These are phyloP conservation scores for Aspergillus taichungensis DNA, from an alignment of 495 filamentous ascomycete genomes.

Conservation along the genomic window DNA sequence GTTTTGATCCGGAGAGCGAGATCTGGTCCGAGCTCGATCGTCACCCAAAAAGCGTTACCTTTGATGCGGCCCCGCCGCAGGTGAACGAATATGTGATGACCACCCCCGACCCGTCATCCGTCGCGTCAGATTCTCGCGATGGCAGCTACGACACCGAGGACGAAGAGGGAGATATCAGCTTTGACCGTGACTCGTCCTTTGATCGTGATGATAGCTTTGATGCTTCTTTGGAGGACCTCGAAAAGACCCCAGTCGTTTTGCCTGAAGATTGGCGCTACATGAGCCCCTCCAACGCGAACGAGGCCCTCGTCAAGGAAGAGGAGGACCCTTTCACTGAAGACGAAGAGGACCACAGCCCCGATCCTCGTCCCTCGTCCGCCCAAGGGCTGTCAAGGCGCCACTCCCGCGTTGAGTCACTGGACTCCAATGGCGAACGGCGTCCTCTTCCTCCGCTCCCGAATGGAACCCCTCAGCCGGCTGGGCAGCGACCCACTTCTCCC, in stretches of 20 bases:
- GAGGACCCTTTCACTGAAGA: slow-evolving; percentile 62
- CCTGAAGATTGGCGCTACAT: slow-evolving; percentile 92
- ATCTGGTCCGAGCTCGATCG: slow-evolving; percentile 69
- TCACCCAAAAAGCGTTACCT: slow-evolving; percentile 92
- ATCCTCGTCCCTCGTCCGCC: slow-evolving; percentile 30
- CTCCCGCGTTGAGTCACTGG: slow-evolving; percentile 53
- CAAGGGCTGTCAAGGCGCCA: slow-evolving; percentile 22
- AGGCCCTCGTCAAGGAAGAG: slow-evolving; percentile 40
- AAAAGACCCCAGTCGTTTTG: slow-evolving; percentile 92
- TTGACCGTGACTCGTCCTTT: slow-evolving; percentile 55
- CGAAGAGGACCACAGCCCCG: slow-evolving; percentile 53
- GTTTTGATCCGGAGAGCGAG: slow-evolving; percentile 61
- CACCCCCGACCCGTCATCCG: slow-evolving; percentile 85
- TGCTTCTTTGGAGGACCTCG: slow-evolving; percentile 84
- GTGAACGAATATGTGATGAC: slow-evolving; percentile 97
- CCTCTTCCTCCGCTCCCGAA: slow-evolving; percentile 69
- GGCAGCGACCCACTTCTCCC: slow-evolving; percentile 34
- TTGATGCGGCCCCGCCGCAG: slow-evolving; percentile 86
- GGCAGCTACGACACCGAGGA: slow-evolving; percentile 86
- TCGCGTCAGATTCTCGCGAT: slow-evolving; percentile 79
- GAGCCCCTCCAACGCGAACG: slow-evolving; percentile 50
- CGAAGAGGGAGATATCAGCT: slow-evolving; percentile 62
- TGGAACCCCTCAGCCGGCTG: slow-evolving; percentile 25
- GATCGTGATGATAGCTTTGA: slow-evolving; percentile 87
- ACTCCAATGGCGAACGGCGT: slow-evolving; percentile 63